Base-by-base conservation (phyloP, 768 basidiomycete genomes). In the Suillus occidentalis region DNA sequence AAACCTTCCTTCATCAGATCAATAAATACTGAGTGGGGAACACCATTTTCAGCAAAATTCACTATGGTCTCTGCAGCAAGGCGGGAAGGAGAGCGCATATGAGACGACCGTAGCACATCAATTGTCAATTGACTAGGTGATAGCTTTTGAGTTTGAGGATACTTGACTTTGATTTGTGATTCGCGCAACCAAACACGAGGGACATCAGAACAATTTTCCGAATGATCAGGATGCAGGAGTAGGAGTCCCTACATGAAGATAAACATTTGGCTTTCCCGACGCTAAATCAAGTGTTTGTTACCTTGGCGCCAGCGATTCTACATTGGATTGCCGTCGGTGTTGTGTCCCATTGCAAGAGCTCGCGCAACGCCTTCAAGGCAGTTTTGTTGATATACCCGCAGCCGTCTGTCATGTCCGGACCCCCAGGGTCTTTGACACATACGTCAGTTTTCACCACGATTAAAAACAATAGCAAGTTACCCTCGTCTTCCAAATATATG, bases 11-110 rank as follows among this genome's bases (percentile, higher is more conserved):
- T 75, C 40, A 85, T 65, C 2, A 87, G 67, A 0, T 77, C 60
- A 6, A 75, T 57, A 66, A 89, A 86, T 6, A 80, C 72, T 0
- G 52, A 4, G 34, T 73, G 64, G 7, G 82, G 80, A 3, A 91
- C 88, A 0, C 85, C 85, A 68, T 90, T 90, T 63, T 89, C 88
- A 0, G 84, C 79, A 7, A 90, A 77, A 70, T 89, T 89, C 58
- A 88, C 83, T 43, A 89, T 84, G 0, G 81, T 84, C 67, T 91
- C 88, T 1, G 79, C 74, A 1, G 87, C 84, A 6, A 90, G 76
- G 8, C 79, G 76, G 6, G 80, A 76, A 2, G 84, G 81, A 2
- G 79, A 77, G 20, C 76, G 75, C 66, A 87, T 72, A 16, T 83
- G 82, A 0, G 86, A 83, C 0, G 80, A 74, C 0, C 85, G 81